A percentile compares a stretch with the other conserved stretches of the same genome.
These are phyloP conservation scores for Starmerella apicola DNA, from an alignment of 805 yeast species.

Conservation along the genomic window DNA sequence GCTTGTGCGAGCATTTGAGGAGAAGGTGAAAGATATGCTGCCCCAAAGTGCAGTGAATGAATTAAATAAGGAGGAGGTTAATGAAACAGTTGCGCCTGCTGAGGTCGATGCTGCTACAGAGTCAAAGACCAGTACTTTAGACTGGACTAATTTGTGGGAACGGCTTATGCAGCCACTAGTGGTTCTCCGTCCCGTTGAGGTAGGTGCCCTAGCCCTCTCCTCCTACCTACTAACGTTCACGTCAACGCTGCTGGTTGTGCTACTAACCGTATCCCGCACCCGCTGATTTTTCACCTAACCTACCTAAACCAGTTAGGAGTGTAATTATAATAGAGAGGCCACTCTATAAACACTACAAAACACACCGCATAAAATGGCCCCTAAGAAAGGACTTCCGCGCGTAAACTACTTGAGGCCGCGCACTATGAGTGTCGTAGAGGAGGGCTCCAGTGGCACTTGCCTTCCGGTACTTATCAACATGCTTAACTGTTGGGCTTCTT, in stretches of 20 bases:
- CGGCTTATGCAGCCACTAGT: too few relatives aligned
- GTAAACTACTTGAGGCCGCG: slow-evolving; percentile 16
- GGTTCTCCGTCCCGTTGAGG: slow-evolving; percentile 14
- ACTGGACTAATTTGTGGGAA: too few relatives aligned
- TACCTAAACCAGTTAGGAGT: too few relatives aligned
- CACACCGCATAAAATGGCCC: slow-evolving; percentile 6
- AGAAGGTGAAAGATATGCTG: slow-evolving; percentile 42
- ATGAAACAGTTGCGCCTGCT: background rate
- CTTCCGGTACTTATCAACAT: slow-evolving; percentile 70
- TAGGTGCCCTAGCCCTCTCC: slow-evolving; percentile 9
- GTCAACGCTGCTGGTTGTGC: background rate
- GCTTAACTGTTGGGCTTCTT: slow-evolving; percentile 92
- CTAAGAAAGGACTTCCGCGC: slow-evolving; percentile 16
- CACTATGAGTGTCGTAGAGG: slow-evolving; percentile 14
- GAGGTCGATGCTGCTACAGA: too few relatives aligned
- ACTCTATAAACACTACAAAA: too few relatives aligned
- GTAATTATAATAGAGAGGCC: too few relatives aligned
- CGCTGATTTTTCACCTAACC: background rate
- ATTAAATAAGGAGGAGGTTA: background rate
- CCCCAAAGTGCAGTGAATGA: background rate
- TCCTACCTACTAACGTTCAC: background rate
- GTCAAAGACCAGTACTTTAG: too few relatives aligned
- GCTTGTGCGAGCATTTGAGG: slow-evolving; percentile 72
- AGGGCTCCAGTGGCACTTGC: slow-evolving; percentile 37
- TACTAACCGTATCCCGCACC: background rate